Evolutionary conservation across 2,329 filamentous ascomycete species (phyloP), one percentile per base, ranked within the genome.

Genomic region (Colletotrichum somersetense): DNA sequence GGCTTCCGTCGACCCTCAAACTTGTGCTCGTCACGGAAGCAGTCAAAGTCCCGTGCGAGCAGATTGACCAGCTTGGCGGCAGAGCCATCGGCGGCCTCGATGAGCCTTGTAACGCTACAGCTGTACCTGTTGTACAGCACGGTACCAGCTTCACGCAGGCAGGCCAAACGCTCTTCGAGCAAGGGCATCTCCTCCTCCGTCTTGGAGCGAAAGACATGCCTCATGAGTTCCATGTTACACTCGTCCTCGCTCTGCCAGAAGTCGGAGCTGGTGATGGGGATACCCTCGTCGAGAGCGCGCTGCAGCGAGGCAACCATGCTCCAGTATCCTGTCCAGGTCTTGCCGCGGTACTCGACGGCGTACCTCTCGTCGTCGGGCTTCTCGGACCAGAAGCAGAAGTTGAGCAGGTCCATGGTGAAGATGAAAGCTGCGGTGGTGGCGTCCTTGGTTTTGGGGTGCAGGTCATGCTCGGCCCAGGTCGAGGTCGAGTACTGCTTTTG

Each of bases 311-410:
- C 96, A 26, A 98, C 94, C 67, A 99, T 83, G 80, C 95, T 97
- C 91, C 93, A 97, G 81, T 99, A 99, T 4, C 96, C 96, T 0
- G 95, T 98, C 94, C 95, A 98, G 69, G 83, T 89, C 81, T 89
- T 91, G 38, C 90, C 95, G 57, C 88, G 89, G 81, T 98, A 98
- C 69, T 93, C 91, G 53, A 99, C 88, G 12, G 92, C 89, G 80
- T 96, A 99, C 14, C 94, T 88, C 77, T 96, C 91, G 6, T 90
- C 87, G 14, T 93, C 91, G 0, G 85, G 81, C 56, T 83, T 79
- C 64, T 93, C 91, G 18, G 94, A 97, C 96, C 96, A 99, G 81
- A 99, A 99, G 30, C 92, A 97, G 79, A 98, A 99, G 80, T 99
- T 99, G 62, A 99, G 85, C 38, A 99, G 82, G 80, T 99, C 96